Conservation (phyloP, 2,329 filamentous ascomycete genomes). For the Amauroascus niger region DNA sequence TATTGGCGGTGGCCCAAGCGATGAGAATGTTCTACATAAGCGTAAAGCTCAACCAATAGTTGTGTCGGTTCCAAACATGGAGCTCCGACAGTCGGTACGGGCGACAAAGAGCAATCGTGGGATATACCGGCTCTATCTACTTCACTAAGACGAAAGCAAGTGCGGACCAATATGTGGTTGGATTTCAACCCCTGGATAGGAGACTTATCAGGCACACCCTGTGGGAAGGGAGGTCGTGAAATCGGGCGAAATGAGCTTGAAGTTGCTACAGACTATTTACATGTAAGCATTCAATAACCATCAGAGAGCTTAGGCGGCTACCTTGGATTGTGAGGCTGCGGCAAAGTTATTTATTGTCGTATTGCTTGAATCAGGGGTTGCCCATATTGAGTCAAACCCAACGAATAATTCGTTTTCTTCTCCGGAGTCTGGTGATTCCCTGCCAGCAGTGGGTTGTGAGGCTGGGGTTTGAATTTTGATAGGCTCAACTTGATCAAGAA, state of each 20-base stretch:
- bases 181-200: slow-evolving; percentile 15
- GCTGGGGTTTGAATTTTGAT: background rate
- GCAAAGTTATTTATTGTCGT: background rate
- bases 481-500: background rate
- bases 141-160: slow-evolving; percentile 16
- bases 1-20: slow-evolving; percentile 10
- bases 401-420: background rate
- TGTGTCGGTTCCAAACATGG: background rate
- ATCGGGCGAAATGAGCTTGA: background rate
- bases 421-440: background rate
- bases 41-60: slow-evolving; percentile 16
- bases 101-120: background rate
- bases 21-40: slow-evolving; percentile 16
- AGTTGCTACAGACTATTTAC: background rate
- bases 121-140: background rate
- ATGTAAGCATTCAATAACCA: background rate
- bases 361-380: background rate
- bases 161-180: slow-evolving; percentile 13
- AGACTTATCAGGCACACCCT: slow-evolving; percentile 4
- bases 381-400: background rate
- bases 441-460: background rate
- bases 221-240: background rate
- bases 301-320: background rate
- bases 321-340: background rate
- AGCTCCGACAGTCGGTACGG: background rate